phyloP scores from a whole-genome alignment of 129 eudicot genomes.

The Gnaphalium uliginosum region DNA sequence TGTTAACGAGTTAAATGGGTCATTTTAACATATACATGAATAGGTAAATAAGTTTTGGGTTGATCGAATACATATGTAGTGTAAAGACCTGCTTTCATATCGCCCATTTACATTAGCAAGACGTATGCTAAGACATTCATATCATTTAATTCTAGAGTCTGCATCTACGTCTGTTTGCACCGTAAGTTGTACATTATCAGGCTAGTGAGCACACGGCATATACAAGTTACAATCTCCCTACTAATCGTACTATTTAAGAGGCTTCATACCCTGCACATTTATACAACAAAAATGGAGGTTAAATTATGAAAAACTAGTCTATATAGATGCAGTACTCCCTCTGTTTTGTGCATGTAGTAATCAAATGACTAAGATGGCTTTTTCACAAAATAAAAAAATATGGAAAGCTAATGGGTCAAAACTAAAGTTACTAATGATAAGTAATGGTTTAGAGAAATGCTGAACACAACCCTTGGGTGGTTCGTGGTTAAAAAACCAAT shows the following conservation, averaged over 20 bases:
- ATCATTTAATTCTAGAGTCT: neutral
- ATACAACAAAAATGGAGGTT: neutral
- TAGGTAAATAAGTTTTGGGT: neutral
- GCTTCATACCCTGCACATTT: constrained; percentile 75
- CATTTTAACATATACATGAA: neutral
- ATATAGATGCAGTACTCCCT: too few relatives aligned
- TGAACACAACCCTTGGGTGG: neutral
- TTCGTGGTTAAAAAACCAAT: neutral
- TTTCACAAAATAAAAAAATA: too few relatives aligned
- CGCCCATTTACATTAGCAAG: neutral
- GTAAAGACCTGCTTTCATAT: neutral
- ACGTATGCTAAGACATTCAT: neutral
- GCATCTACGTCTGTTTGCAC: neutral
- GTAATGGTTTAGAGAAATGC: neutral
- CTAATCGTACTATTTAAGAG: constrained; percentile 50
- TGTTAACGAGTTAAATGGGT: neutral
- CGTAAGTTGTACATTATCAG: neutral
- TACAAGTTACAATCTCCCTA: neutral
- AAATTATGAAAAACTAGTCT: neutral
- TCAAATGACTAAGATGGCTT: too few relatives aligned
- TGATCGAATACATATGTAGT: neutral
- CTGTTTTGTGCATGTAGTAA: too few relatives aligned
- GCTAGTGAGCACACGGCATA: neutral
- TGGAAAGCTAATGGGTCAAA: too few relatives aligned
- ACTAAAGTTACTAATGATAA: neutral